Conservation (phyloP, 2,329 filamentous ascomycete species). For the Cytospora piceicola region DNA sequence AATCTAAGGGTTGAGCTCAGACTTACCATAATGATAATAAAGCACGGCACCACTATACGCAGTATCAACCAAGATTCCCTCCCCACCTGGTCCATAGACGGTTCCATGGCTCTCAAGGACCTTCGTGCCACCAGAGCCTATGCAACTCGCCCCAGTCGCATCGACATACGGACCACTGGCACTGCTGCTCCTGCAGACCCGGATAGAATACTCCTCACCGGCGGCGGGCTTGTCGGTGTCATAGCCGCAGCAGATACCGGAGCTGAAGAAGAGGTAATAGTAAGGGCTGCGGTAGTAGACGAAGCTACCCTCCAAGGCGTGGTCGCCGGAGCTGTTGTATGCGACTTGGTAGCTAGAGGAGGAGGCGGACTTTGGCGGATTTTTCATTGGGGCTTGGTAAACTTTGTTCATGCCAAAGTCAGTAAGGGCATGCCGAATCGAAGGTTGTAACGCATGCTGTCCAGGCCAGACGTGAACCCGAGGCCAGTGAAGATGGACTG, state of each 20-base stretch:
- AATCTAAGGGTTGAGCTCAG: fast-evolving
- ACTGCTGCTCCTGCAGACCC: constrained; percentile 58
- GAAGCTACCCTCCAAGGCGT: constrained; percentile 58
- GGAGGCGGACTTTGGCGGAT: constrained; percentile 38
- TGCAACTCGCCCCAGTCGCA: constrained; percentile 54
- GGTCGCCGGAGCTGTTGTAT: constrained; percentile 52
- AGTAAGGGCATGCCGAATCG: neutral
- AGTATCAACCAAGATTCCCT: constrained; percentile 59
- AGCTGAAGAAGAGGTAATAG: constrained; percentile 66
- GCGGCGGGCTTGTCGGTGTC: constrained; percentile 52
- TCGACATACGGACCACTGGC: constrained; percentile 60
- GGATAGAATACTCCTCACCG: constrained; percentile 65
- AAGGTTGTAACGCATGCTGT: too few relatives aligned
- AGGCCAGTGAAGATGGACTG: too few relatives aligned
- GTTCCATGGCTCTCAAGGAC: constrained; percentile 61
- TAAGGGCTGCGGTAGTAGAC: constrained; percentile 54
- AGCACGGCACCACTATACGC: constrained; percentile 53
- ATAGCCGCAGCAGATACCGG: constrained; percentile 62
- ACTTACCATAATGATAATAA: constrained; percentile 62
- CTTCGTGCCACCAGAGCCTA: constrained; percentile 58
- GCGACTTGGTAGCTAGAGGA: constrained; percentile 50
- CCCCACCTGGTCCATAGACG: constrained; percentile 67
- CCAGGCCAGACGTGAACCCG: too few relatives aligned
- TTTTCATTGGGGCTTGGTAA: constrained; percentile 54
- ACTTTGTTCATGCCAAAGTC: constrained; percentile 36